phyloP scores from a whole-genome alignment of 169 alveolate genomes.

The Plasmodium berghei region DNA sequence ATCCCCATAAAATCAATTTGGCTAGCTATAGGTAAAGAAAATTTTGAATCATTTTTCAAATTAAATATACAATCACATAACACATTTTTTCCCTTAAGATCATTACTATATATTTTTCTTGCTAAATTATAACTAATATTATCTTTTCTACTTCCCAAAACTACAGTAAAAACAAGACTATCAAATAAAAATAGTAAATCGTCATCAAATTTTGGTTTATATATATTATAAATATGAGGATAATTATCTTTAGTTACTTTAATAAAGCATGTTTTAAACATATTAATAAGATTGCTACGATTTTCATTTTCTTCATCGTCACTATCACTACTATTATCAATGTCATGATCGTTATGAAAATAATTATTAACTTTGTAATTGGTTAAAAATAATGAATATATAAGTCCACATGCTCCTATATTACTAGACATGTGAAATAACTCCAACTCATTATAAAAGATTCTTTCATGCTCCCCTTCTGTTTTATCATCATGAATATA shows the following conservation, averaged over 20 bases:
- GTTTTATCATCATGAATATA: slow-evolving; percentile 67
- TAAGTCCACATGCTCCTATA: slow-evolving; percentile 74
- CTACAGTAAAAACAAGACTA: slow-evolving; percentile 80
- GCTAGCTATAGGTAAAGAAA: slow-evolving; percentile 82
- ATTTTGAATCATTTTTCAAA: slow-evolving; percentile 71
- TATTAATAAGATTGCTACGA: background rate
- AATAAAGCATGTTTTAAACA: slow-evolving; percentile 66
- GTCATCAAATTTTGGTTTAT: slow-evolving; percentile 81
- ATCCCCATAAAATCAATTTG: slow-evolving; percentile 83
- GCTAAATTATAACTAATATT: slow-evolving; percentile 76
- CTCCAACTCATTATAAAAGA: slow-evolving; percentile 54
- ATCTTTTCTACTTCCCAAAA: slow-evolving; percentile 76
- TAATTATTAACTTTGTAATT: slow-evolving; percentile 16
- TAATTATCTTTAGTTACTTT: slow-evolving; percentile 22
- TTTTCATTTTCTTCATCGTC: background rate
- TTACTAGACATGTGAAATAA: slow-evolving; percentile 65
- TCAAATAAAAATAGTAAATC: slow-evolving; percentile 81
- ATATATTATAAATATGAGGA: slow-evolving; percentile 77
- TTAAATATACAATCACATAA: slow-evolving; percentile 82
- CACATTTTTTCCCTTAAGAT: slow-evolving; percentile 84
- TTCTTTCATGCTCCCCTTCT: slow-evolving; percentile 68
- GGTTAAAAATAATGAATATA: slow-evolving; percentile 52
- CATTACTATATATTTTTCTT: slow-evolving; percentile 84
- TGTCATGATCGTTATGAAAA: background rate
- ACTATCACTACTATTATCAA: background rate